Percentiles rank a stretch among this genome's conserved stretches.
These are phyloP conservation scores for Calonectria ilicicola DNA, from an alignment of 2,329 filamentous ascomycete species.

Conservation along the genomic window DNA sequence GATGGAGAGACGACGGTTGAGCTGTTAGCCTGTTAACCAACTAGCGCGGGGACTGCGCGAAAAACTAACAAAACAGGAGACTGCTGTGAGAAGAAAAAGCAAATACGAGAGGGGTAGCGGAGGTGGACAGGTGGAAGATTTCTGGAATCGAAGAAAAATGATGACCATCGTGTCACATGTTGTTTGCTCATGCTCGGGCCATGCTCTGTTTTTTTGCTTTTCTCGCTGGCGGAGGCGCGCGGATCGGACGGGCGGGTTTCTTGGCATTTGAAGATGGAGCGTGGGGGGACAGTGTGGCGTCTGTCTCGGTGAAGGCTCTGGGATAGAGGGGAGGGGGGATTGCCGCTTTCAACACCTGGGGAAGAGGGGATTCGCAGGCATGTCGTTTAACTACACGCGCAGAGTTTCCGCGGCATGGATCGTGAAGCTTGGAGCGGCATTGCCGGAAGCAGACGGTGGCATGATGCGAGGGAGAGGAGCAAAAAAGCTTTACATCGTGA, in stretches of 20 bases:
- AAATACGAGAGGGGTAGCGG: background rate
- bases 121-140: background rate
- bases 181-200: background rate
- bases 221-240: background rate
- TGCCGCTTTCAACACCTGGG: slow-evolving; percentile 8
- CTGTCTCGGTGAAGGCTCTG: slow-evolving; percentile 35
- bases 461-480: background rate
- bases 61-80: background rate
- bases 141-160: background rate
- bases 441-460: background rate
- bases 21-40: background rate
- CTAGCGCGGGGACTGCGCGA: background rate
- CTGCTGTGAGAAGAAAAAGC: background rate
- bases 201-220: background rate
- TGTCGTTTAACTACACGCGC: background rate
- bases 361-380: slow-evolving; percentile 8
- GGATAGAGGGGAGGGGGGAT: slow-evolving; percentile 12
- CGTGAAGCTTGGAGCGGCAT: background rate
- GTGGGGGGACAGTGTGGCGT: slow-evolving; percentile 29
- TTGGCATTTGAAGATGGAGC: slow-evolving; percentile 13
- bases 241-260: background rate
- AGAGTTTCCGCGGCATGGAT: background rate
- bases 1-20: background rate
- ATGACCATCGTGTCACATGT: background rate
- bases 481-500: background rate